Evolutionary conservation across 495 filamentous ascomycete genomes (phyloP).

Genomic region (Xylaria longipes): DNA sequence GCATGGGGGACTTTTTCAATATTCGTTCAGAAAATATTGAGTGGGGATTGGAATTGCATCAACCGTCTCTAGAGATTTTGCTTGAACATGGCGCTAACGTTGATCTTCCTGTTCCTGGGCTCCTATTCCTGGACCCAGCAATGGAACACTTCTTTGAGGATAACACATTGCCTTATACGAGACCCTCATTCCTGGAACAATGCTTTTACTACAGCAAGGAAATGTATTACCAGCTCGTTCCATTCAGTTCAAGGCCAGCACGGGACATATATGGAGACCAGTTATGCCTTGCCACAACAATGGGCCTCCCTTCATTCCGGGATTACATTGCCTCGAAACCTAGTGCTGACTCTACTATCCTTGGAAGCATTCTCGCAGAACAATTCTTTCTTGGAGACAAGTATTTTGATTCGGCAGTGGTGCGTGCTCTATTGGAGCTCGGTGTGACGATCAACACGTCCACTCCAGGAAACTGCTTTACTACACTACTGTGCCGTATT

Average conservation of each 20-base stretch:
- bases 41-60: neutral
- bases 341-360: neutral
- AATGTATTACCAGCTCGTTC: neutral
- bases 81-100: neutral
- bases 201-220: neutral
- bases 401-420: neutral
- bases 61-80: neutral
- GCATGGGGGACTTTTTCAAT: neutral
- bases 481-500: neutral
- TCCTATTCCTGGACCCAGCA: accelerated
- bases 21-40: neutral
- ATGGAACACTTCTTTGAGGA: neutral
- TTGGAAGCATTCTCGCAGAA: neutral
- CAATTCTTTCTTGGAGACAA: neutral
- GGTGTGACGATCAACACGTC: neutral
- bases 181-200: neutral
- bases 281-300: neutral
- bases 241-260: neutral
- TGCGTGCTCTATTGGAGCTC: neutral
- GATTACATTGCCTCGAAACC: neutral
- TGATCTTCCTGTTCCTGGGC: neutral
- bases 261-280: neutral
- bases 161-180: neutral
- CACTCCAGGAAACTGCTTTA: neutral
- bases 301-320: neutral